Evolutionary conservation across 2,329 filamentous ascomycete species (phyloP).

Genomic region (Neodidymelliopsis sp.): DNA sequence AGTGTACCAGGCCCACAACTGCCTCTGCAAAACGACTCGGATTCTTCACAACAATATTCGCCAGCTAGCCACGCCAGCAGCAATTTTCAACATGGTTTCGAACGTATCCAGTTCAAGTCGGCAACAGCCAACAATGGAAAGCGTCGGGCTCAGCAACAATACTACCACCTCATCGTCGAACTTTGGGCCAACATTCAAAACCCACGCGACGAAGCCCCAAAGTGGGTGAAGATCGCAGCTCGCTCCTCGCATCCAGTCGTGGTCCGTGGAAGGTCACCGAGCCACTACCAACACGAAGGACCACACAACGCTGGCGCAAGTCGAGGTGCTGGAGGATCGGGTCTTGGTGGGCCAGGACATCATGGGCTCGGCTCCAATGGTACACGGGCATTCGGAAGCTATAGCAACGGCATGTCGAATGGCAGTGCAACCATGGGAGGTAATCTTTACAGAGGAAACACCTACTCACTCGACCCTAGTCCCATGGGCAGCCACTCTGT

Average conservation of each 20-base stretch:
- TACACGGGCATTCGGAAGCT: conserved; percentile 52
- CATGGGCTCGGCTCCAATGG: conserved; percentile 74
- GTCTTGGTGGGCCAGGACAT: conserved; percentile 40
- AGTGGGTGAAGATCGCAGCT: conserved; percentile 49
- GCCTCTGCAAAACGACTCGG: conserved; percentile 50
- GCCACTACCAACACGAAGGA: conserved; percentile 57
- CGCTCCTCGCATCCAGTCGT: conserved; percentile 49
- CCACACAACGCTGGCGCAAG: conserved; percentile 49
- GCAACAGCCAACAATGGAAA: conserved; percentile 95
- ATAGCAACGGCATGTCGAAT: conserved; percentile 45
- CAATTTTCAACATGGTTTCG: conserved; percentile 69
- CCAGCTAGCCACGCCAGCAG: conserved; percentile 44
- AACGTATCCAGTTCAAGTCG: conserved; percentile 93
- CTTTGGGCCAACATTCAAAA: conserved; percentile 50
- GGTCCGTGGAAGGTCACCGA: conserved; percentile 51
- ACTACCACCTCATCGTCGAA: conserved; percentile 89
- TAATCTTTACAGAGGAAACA: conserved; percentile 44
- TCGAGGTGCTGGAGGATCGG: conserved; percentile 44
- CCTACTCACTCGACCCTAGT: conserved; percentile 50
- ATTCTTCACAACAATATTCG: conserved; percentile 44
- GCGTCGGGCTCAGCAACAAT: conserved; percentile 86
- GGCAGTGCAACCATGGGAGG: conserved; percentile 42
- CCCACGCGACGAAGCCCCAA: conserved; percentile 35
- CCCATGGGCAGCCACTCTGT: conserved; percentile 53
- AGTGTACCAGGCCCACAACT: conserved; percentile 50